A percentile compares a stretch with the other conserved stretches of the same genome.
These are phyloP conservation scores for Trametes sp. DNA, from an alignment of 1,284 basidiomycete genomes.

Conservation along the genomic window DNA sequence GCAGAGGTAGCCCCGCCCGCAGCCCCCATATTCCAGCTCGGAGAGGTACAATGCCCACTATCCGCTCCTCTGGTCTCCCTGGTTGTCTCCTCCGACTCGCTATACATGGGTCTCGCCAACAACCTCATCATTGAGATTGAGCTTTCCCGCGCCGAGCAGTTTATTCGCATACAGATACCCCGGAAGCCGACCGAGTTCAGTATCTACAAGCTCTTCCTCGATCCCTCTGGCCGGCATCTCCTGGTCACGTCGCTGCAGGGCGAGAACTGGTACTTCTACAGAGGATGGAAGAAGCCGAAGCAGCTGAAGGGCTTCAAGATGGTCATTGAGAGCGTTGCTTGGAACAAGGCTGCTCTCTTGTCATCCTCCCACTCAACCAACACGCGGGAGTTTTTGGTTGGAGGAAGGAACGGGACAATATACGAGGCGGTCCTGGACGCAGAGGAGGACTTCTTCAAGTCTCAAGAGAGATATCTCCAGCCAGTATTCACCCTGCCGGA, in stretches of 20 bases:
- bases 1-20: conserved; percentile 26
- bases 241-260: conserved; percentile 87
- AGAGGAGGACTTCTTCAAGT: conserved; percentile 92
- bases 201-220: conserved; percentile 84
- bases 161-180: conserved; percentile 79
- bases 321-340: conserved; percentile 91
- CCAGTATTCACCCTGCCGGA: conserved; percentile 84
- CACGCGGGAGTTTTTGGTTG: conserved; percentile 90
- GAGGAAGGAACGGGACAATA: conserved; percentile 83
- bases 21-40: conserved; percentile 82
- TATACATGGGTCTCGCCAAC: conserved; percentile 85
- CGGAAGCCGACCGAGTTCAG: conserved; percentile 75
- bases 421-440: conserved; percentile 89
- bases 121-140: conserved; percentile 86
- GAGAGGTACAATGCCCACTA: conserved; percentile 88
- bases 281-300: conserved; percentile 81
- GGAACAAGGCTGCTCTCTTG: conserved; percentile 84
- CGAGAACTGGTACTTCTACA: conserved; percentile 93
- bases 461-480: conserved; percentile 83
- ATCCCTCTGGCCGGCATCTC: conserved; percentile 92
- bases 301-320: conserved; percentile 86
- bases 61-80: conserved; percentile 83
- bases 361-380: conserved; percentile 72
- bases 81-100: conserved; percentile 84
- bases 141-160: conserved; percentile 82